These are phyloP conservation scores for Xenosphaeropsis pyriputrescens DNA, from an alignment of 2,329 filamentous ascomycete genomes.

Conservation along the genomic window DNA sequence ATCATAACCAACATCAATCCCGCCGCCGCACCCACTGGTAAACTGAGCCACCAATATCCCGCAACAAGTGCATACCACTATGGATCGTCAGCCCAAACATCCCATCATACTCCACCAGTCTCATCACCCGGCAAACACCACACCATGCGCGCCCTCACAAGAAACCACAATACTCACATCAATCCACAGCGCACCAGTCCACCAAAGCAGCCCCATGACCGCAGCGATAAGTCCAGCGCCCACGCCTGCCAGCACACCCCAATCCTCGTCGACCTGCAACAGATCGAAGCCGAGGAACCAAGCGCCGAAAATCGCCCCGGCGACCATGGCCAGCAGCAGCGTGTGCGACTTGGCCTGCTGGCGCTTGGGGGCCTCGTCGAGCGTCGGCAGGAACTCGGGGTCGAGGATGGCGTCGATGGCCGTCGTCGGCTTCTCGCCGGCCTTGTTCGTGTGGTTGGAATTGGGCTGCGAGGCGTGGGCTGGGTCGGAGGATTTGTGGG, in stretches of 20 bases:
- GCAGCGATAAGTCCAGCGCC: background rate
- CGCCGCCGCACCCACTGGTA: background rate
- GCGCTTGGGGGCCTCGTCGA: background rate
- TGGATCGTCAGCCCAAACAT: background rate
- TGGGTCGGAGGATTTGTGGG: background rate
- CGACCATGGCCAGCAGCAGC: background rate
- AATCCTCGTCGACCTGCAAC: constrained; percentile 1
- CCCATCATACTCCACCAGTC: too few species aligned
- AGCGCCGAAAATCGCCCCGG: constrained; percentile 1
- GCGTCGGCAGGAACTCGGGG: constrained; percentile 1
- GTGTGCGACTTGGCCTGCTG: background rate
- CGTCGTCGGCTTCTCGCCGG: constrained; percentile 1
- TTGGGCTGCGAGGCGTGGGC: background rate
- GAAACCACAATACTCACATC: background rate
- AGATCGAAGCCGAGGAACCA: constrained; percentile 2
- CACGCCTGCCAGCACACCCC: background rate
- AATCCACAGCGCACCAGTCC: constrained; percentile 1
- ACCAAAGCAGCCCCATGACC: background rate
- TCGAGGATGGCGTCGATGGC: constrained; percentile 1
- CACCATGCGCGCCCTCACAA: background rate
- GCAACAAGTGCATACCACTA: constrained; percentile 1
- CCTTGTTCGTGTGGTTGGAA: background rate
- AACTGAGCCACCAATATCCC: constrained; percentile 1
- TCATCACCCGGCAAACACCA: background rate
- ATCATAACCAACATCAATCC: constrained; percentile 1